A percentile compares a stretch with the other conserved stretches of the same genome.
These are phyloP conservation scores for Penicillium capsulatum DNA, from an alignment of 2,329 filamentous ascomycete genomes.

Conservation along the genomic window DNA sequence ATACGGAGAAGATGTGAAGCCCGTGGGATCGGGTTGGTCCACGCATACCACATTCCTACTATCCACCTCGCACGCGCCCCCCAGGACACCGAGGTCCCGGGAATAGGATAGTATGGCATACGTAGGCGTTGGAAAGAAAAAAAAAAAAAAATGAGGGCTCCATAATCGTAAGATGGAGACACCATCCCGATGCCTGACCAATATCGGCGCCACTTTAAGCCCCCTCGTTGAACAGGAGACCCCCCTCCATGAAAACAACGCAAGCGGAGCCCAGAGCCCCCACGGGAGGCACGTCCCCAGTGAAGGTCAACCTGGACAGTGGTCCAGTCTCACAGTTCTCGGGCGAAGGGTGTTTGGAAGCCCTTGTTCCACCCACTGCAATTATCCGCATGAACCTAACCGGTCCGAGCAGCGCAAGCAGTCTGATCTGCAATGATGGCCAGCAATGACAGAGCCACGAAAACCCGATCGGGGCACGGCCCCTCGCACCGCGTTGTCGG, in stretches of 20 bases:
- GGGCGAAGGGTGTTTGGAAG: no score
- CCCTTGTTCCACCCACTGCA: conserved; percentile 9
- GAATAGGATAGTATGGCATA: no score
- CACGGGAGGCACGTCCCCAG: no score
- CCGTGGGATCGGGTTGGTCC: background rate
- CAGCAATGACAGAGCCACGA: conserved; percentile 2
- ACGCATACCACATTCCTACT: background rate
- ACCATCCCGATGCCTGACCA: conserved; percentile 1
- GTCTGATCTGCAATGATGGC: conserved; percentile 10
- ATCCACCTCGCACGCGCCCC: no score
- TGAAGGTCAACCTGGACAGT: no score
- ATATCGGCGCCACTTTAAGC: conserved; percentile 5
- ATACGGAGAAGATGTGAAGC: no score
- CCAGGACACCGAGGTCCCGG: no score
- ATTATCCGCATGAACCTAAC: conserved; percentile 13
- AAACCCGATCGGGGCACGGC: conserved; percentile 17
- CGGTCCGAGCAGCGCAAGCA: conserved; percentile 8
- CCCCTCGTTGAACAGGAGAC: background rate
- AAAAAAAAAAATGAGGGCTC: conserved; percentile 3
- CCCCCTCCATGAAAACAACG: background rate
- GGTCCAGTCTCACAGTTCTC: no score
- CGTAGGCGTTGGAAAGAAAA: no score
- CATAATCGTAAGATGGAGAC: conserved; percentile 7
- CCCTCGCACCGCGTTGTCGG: background rate
- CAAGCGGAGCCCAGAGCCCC: background rate